phyloP scores from a whole-genome alignment of 805 yeast genomes.

The Starmerella kuoi region DNA sequence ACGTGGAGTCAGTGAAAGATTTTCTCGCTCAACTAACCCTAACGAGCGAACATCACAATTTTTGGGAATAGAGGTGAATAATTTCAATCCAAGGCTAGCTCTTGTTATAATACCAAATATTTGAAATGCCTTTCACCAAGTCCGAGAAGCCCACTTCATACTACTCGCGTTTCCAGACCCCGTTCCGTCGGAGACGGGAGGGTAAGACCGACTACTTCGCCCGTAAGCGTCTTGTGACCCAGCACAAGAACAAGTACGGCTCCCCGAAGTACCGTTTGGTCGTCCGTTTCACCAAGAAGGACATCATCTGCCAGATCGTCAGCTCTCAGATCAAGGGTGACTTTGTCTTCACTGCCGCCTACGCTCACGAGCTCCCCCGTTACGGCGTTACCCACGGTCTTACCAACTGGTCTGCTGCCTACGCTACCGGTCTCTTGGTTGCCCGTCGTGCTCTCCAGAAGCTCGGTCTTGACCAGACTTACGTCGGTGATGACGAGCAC shows the following conservation, averaged over 20 bases:
- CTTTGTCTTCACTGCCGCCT: slow-evolving; percentile 90
- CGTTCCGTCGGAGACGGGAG: slow-evolving; percentile 99
- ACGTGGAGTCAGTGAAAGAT: too few relatives aligned
- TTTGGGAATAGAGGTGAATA: background rate
- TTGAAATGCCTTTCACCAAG: slow-evolving; percentile 64
- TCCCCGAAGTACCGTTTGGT: slow-evolving; percentile 99
- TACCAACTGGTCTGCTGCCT: slow-evolving; percentile 99
- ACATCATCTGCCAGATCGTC: slow-evolving; percentile 94
- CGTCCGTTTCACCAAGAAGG: slow-evolving; percentile 99
- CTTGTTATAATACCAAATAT: background rate
- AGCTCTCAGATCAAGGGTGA: slow-evolving; percentile 97
- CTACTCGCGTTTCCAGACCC: slow-evolving; percentile 99
- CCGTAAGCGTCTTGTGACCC: slow-evolving; percentile 98
- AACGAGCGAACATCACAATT: background rate
- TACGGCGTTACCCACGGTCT: slow-evolving; percentile 97
- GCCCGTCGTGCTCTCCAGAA: slow-evolving; percentile 98
- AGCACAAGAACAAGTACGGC: slow-evolving; percentile 99
- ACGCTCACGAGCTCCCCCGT: slow-evolving; percentile 95
- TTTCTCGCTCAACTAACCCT: too few relatives aligned
- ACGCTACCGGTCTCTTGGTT: slow-evolving; percentile 94
- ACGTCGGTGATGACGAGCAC: slow-evolving; percentile 97
- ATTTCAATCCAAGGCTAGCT: background rate
- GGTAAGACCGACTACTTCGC: slow-evolving; percentile 99
- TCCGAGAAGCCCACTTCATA: slow-evolving; percentile 75
- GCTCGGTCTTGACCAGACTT: slow-evolving; percentile 96